These are phyloP conservation scores for Arachnomyces sp. DNA, from an alignment of 2,329 filamentous ascomycete genomes.

Conservation along the genomic window DNA sequence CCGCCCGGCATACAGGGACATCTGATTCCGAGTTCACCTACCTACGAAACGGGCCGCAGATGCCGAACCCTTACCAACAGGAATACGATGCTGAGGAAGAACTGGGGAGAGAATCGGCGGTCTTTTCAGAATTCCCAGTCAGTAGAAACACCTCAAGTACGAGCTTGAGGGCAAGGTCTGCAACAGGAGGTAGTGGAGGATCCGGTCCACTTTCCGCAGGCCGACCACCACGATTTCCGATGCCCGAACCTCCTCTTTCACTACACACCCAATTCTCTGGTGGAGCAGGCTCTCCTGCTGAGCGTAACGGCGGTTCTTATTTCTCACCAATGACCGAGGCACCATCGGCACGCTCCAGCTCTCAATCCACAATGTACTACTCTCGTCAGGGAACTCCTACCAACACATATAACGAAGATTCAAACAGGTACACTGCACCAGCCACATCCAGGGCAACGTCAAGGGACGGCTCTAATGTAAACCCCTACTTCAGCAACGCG, in stretches of 20 bases:
- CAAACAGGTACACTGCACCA: slow-evolving; percentile 79
- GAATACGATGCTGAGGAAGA: slow-evolving; percentile 51
- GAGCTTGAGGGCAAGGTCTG: slow-evolving; percentile 67
- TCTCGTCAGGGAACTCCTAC: slow-evolving; percentile 65
- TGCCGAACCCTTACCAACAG: slow-evolving; percentile 76
- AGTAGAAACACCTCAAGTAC: slow-evolving; percentile 65
- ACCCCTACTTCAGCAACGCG: slow-evolving; percentile 56
- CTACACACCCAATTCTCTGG: slow-evolving; percentile 56
- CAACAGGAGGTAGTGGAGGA: slow-evolving; percentile 54
- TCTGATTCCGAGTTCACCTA: slow-evolving; percentile 71
- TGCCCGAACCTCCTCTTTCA: slow-evolving; percentile 57
- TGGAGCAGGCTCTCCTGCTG: slow-evolving; percentile 51
- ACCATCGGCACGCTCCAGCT: slow-evolving; percentile 50
- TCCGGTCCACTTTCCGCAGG: slow-evolving; percentile 34
- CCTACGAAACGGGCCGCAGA: slow-evolving; percentile 59
- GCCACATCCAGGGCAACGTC: slow-evolving; percentile 76
- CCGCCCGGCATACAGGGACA: slow-evolving; percentile 46
- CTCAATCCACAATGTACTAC: slow-evolving; percentile 64
- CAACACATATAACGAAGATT: slow-evolving; percentile 63
- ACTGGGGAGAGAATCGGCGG: slow-evolving; percentile 26
- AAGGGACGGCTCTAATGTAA: slow-evolving; percentile 61
- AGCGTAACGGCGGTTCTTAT: slow-evolving; percentile 69
- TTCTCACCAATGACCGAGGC: slow-evolving; percentile 78
- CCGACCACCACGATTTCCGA: slow-evolving; percentile 63
- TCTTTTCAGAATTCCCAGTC: slow-evolving; percentile 45